phyloP scores from a whole-genome alignment of 495 filamentous ascomycete genomes.

The Pseudoneurospora amorphoporcata region DNA sequence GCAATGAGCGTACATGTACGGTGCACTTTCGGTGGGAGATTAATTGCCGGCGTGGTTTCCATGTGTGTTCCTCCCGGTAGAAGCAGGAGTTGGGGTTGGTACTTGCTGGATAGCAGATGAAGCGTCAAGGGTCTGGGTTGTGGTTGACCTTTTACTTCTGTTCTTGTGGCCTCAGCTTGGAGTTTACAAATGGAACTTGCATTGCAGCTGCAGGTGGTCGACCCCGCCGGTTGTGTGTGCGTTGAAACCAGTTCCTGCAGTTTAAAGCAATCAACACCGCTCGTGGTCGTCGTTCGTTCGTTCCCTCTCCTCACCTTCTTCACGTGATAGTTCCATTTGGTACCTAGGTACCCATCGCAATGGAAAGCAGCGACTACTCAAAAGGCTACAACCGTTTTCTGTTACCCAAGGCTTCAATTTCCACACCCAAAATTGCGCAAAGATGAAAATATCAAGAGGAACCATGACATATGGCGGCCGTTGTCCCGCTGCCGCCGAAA shows the following conservation, averaged over 20 bases:
- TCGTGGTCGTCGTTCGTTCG: not conserved
- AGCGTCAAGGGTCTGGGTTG: not conserved
- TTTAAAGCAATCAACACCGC: not conserved
- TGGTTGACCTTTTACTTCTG: not conserved
- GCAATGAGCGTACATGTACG: not conserved
- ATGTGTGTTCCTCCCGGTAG: not conserved
- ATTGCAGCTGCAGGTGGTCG: not conserved
- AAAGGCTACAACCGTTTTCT: not conserved
- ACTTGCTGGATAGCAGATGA: not conserved
- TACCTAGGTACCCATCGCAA: not conserved
- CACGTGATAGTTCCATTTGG: not conserved
- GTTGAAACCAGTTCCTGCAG: not conserved
- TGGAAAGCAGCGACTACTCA: not conserved
- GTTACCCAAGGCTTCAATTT: not conserved
- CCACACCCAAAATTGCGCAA: not conserved
- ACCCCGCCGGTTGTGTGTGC: not conserved
- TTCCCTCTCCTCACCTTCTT: not conserved
- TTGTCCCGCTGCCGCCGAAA: not conserved
- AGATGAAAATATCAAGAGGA: not conserved
- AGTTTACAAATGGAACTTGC: not conserved
- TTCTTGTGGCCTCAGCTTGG: not conserved
- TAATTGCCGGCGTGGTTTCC: not conserved
- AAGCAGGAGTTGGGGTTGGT: not conserved
- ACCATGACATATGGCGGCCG: not conserved
- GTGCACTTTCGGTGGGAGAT: not conserved